Percentiles rank a stretch among this genome's conserved stretches.
Conservation (phyloP, 2,329 filamentous ascomycete genomes). For the Ophiosphaerella korrae region DNA sequence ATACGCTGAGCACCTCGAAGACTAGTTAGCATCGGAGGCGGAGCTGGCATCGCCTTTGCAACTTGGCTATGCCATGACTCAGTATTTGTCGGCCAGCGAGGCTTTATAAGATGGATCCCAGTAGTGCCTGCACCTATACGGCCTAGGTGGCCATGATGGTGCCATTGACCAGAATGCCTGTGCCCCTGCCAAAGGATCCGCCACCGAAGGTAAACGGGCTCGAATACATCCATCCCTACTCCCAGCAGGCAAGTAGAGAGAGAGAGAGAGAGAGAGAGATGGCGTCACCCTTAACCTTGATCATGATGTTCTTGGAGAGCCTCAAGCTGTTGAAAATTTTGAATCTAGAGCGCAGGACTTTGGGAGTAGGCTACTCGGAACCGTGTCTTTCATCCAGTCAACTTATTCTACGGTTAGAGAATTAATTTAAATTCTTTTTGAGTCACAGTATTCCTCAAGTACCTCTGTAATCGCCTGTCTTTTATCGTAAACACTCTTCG, state of each 20-base stretch:
- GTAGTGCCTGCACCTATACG: slow-evolving; percentile 10
- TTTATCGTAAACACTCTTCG: no score
- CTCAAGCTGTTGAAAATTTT: no score
- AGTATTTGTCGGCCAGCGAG: slow-evolving; percentile 8
- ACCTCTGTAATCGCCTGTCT: no score
- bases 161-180: neutral
- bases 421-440: no score
- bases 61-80: slow-evolving; percentile 17
- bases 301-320: neutral
- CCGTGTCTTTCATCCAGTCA: no score
- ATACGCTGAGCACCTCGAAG: slow-evolving; percentile 21
- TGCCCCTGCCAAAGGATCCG: neutral
- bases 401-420: no score
- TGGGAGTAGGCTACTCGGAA: no score
- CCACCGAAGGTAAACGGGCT: neutral
- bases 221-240: neutral
- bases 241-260: no score
- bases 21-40: slow-evolving; percentile 23
- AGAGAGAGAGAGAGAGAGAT: no score
- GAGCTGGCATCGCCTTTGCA: slow-evolving; percentile 20
- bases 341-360: no score
- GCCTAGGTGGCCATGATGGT: slow-evolving; percentile 16
- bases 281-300: no score
- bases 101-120: slow-evolving; percentile 8
- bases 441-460: no score